A percentile compares a stretch with the other conserved stretches of the same genome.
Conservation (phyloP, 2,329 filamentous ascomycete genomes). For the Microcyclospora tardicrescens region DNA sequence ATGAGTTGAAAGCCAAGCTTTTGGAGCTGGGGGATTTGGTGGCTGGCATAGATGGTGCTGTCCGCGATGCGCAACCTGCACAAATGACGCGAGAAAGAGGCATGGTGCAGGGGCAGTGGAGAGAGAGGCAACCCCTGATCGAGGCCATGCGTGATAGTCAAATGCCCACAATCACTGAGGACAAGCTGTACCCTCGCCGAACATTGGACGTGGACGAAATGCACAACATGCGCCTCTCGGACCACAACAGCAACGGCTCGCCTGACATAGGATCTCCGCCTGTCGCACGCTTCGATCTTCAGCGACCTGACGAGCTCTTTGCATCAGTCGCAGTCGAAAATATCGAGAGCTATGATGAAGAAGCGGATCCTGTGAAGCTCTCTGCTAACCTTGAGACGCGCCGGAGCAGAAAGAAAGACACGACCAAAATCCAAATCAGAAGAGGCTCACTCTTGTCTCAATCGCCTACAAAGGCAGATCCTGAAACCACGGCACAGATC, state of each 20-base stretch:
- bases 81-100: conserved; percentile 9
- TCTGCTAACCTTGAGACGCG: conserved; percentile 40
- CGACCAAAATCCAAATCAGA: conserved; percentile 29
- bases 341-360: conserved; percentile 16
- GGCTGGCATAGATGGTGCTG: conserved; percentile 43
- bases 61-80: background rate
- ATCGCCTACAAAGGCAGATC: conserved; percentile 25
- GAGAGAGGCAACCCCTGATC: conserved; percentile 19
- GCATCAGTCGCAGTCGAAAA: conserved; percentile 1
- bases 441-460: conserved; percentile 31
- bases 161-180: conserved; percentile 56
- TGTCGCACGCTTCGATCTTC: conserved; percentile 38
- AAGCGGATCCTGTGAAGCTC: conserved; percentile 26
- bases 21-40: conserved; percentile 51
- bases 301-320: conserved; percentile 30
- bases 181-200: conserved; percentile 52
- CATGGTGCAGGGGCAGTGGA: conserved; percentile 15
- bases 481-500: conserved; percentile 19
- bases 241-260: conserved; percentile 43
- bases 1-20: conserved; percentile 58
- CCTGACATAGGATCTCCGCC: conserved; percentile 54
- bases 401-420: conserved; percentile 39
- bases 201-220: conserved; percentile 54
- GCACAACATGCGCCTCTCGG: conserved; percentile 33
- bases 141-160: conserved; percentile 25